Evolutionary conservation across 2,329 filamentous ascomycete species (phyloP), one percentile per base, ranked within the genome.

Genomic region (Neophaeococcomyces mojaviensis): DNA sequence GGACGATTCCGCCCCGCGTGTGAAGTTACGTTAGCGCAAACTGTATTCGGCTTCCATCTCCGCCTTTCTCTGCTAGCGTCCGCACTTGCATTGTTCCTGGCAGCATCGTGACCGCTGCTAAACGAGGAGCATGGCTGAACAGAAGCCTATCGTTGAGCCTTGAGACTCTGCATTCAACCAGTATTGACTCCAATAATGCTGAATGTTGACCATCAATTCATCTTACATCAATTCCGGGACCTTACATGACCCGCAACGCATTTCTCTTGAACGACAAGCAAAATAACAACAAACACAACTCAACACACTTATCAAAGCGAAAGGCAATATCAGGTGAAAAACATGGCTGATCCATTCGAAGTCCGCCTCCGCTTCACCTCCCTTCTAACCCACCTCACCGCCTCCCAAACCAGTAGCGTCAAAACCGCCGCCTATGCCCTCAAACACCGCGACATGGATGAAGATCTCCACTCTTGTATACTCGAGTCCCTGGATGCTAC

Each of bases 401-500:
- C 92, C 10, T 90, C 86, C 4, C 84, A 92, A 47, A 85, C 84
- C 12, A 90, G 88, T 12, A 85, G 88, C 1, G 86, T 90, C 60
- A 96, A 96, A 69, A 87, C 89, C 2, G 90, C 92, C 22, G 84
- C 89, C 63, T 98, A 94, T 81, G 92, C 92, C 12, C 76, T 98
- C 52, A 94, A 88, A 66, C 86, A 95, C 69, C 81, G 82, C 55
- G 89, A 97, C 59, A 87, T 94, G 81, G 88, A 94, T 62, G 94
- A 98, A 70, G 92, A 98, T 66, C 71, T 98, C 57, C 92, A 98
- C 66, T 94, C 86, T 16, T 98, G 94, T 67, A 97, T 98, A 59
- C 69, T 98, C 35, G 92, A 98, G 68, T 90, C 97, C 66, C 76
- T 98, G 24, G 90, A 97, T 66, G 78, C 81, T 59, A 9, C 8